phyloP scores from a whole-genome alignment of 1,139 yeast genomes.

The Lodderomyces parapsilosis region DNA sequence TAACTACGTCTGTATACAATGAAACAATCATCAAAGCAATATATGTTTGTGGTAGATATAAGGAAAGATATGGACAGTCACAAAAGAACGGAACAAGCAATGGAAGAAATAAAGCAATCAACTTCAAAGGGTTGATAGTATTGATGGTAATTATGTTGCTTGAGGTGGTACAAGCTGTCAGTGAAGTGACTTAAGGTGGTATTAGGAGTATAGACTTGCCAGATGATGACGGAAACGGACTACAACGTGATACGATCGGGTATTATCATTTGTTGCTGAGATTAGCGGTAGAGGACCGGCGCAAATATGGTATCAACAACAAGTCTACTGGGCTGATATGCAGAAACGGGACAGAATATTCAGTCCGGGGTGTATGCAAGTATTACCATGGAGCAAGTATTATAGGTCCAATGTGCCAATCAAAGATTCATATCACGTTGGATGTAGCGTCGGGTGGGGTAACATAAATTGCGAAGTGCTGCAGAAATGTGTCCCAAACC shows the following conservation, averaged over 20 bases:
- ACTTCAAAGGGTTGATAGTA: background rate
- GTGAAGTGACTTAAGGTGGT: background rate
- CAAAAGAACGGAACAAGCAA: background rate
- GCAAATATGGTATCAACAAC: too few species aligned
- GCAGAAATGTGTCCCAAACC: too few species aligned
- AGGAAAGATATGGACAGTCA: background rate
- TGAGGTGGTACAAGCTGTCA: background rate
- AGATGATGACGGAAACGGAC: background rate
- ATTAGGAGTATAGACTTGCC: background rate
- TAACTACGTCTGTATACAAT: background rate
- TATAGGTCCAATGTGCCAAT: too few species aligned
- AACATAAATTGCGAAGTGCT: too few species aligned
- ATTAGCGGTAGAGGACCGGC: too few species aligned
- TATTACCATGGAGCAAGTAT: too few species aligned
- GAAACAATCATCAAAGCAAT: background rate
- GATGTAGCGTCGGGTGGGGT: too few species aligned
- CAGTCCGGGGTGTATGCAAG: too few species aligned
- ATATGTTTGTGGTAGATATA: background rate
- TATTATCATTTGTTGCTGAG: background rate
- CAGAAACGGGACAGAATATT: too few species aligned
- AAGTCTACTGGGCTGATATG: too few species aligned
- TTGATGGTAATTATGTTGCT: background rate
- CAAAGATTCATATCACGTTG: too few species aligned
- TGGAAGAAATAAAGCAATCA: background rate
- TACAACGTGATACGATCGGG: background rate